Evolutionary conservation across 768 basidiomycete species (phyloP).

Genomic region (Pleurotus platypus): DNA sequence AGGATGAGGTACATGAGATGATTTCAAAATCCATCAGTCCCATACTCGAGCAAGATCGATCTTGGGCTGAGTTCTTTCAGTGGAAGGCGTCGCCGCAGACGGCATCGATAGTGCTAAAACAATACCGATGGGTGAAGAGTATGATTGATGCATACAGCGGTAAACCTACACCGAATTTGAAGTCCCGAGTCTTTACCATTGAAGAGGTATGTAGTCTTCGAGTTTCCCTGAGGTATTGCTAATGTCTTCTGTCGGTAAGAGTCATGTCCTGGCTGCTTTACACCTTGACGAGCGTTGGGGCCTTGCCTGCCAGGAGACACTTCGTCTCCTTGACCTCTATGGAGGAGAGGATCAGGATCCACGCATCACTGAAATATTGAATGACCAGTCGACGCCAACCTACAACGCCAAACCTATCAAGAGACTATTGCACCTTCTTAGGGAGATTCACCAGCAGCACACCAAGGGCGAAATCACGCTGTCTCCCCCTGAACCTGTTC

Average conservation of each 20-base stretch:
- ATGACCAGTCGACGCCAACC: conserved; percentile 38
- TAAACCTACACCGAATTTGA: conserved; percentile 33
- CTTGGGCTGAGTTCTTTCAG: conserved; percentile 43
- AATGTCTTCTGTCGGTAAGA: conserved; percentile 24
- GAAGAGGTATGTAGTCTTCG: conserved; percentile 35
- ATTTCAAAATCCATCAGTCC: conserved; percentile 41
- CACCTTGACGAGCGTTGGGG: conserved; percentile 41
- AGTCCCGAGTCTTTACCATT: conserved; percentile 30
- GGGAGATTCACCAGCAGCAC: conserved; percentile 45
- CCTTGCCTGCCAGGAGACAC: conserved; percentile 45
- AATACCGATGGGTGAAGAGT: conserved; percentile 51
- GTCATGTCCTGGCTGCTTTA: conserved; percentile 52
- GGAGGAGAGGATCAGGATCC: conserved; percentile 47
- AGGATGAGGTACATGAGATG: conserved; percentile 35
- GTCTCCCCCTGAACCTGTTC: not conserved
- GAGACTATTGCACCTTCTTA: conserved; percentile 44
- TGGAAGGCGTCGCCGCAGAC: conserved; percentile 32
- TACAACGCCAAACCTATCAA: conserved; percentile 45
- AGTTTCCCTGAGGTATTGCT: not conserved
- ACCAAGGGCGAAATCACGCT: conserved; percentile 21
- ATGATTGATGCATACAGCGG: conserved; percentile 45
- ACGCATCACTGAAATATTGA: conserved; percentile 45
- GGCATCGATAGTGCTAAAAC: conserved; percentile 38
- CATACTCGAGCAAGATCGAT: conserved; percentile 38
- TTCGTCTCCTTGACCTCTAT: conserved; percentile 49